These are phyloP conservation scores for Trichoderma reesei DNA, from an alignment of 495 filamentous ascomycete species.

Conservation along the genomic window DNA sequence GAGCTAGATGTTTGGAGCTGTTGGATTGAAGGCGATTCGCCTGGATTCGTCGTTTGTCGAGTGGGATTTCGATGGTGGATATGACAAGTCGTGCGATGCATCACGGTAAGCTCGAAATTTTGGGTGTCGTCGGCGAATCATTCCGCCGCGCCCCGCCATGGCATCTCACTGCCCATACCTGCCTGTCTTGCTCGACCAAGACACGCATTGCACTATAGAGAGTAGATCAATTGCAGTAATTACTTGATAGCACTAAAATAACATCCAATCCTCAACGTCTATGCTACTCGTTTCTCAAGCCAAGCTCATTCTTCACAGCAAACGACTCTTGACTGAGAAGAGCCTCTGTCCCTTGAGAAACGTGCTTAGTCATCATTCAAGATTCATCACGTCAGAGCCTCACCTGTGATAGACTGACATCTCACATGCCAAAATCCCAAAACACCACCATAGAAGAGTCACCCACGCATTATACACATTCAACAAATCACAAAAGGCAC, in stretches of 20 bases:
- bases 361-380: neutral
- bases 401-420: neutral
- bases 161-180: no score
- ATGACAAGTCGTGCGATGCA: neutral
- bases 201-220: neutral
- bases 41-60: neutral
- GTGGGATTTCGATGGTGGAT: neutral
- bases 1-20: no score
- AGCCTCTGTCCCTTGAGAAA: neutral
- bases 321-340: neutral
- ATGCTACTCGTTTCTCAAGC: neutral
- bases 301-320: neutral
- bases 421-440: neutral
- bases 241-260: neutral
- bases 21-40: neutral
- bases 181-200: no score
- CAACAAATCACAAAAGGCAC: neutral
- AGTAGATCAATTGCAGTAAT: neutral
- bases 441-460: neutral
- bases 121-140: slow-evolving; percentile 7
- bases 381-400: neutral
- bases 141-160: neutral
- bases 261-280: neutral
- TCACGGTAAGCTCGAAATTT: neutral
- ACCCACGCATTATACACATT: neutral